Evolutionary conservation across 257 asterid species (phyloP).

Genomic region (Solanum chiquidenum): DNA sequence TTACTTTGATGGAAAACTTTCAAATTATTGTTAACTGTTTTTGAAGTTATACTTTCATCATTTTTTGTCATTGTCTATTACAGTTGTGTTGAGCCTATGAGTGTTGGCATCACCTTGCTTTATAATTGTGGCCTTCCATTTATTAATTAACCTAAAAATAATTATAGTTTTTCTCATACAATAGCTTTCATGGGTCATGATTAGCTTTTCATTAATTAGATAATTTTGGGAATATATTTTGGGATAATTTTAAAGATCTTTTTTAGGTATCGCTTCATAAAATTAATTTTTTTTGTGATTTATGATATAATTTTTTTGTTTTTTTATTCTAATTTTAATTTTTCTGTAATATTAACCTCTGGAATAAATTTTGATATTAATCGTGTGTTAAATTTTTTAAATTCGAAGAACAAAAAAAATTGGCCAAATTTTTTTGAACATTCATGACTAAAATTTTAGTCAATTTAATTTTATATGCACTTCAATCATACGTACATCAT

Average conservation of each 20-base stretch:
- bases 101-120: background rate
- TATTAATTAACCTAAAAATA: background rate
- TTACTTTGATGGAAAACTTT: background rate
- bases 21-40: background rate
- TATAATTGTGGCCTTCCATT: background rate
- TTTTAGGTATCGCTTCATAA: background rate
- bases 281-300: background rate
- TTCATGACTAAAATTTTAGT: background rate
- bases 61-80: background rate
- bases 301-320: background rate
- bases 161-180: background rate
- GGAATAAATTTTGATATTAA: background rate
- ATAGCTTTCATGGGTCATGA: background rate
- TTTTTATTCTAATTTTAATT: too few species aligned
- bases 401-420: background rate
- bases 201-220: background rate
- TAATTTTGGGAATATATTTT: background rate
- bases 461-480: background rate
- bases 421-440: background rate
- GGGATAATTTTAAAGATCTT: background rate
- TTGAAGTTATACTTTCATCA: background rate
- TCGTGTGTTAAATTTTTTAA: background rate
- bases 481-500: background rate
- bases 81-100: background rate
- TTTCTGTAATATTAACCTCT: background rate